Percentiles rank a stretch among this genome's conserved stretches.
phyloP scores from a whole-genome alignment of 208 protist species.

The Tritrichomonas foetus region DNA sequence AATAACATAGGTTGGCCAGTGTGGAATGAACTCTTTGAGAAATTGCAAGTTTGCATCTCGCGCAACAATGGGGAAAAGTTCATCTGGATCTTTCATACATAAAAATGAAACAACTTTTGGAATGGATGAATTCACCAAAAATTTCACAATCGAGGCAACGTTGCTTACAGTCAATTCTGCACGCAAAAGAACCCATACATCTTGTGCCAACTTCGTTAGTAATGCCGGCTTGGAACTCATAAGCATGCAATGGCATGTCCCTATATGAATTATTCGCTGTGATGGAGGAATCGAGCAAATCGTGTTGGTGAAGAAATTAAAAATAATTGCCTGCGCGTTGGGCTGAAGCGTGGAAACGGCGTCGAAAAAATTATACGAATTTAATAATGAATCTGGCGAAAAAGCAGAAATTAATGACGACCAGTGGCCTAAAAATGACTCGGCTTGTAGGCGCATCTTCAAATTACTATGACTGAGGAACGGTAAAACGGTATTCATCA shows the following conservation, averaged over 20 bases:
- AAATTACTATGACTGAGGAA: neutral
- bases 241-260: neutral
- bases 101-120: neutral
- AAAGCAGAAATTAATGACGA: neutral
- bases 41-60: neutral
- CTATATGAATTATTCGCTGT: neutral
- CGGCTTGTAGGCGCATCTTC: neutral
- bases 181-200: neutral
- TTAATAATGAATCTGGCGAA: neutral
- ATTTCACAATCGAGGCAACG: neutral
- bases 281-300: neutral
- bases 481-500: neutral
- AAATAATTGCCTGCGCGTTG: neutral
- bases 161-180: neutral
- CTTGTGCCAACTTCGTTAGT: neutral
- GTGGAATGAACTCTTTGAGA: neutral
- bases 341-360: neutral
- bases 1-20: neutral
- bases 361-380: neutral
- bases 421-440: neutral
- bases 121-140: neutral
- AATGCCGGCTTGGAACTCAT: neutral
- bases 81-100: neutral
- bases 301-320: neutral
- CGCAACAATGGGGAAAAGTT: neutral